Evolutionary conservation across 352 stramenopile genomes (phyloP).

Genomic region (Blastocystis sp.): DNA sequence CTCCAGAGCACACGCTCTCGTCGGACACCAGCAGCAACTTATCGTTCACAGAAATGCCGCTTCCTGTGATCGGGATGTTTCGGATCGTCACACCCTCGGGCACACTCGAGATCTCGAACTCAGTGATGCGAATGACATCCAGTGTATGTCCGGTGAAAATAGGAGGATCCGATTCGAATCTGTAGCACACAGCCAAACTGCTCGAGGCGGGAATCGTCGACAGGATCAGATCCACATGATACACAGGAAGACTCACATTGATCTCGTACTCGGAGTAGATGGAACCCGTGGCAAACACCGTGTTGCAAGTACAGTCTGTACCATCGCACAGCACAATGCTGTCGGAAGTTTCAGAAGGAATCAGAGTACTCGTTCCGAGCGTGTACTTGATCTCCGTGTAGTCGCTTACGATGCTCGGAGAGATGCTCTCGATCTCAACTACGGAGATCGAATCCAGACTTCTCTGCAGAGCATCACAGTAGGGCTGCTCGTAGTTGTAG

Average conservation of each 20-base stretch:
- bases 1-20: neutral
- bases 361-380: neutral
- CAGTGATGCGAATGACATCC: neutral
- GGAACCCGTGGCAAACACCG: neutral
- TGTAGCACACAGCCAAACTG: conserved; percentile 28
- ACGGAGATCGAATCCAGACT: neutral
- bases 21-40: conserved; percentile 10
- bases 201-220: neutral
- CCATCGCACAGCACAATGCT: neutral
- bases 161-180: neutral
- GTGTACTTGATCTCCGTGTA: neutral
- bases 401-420: conserved; percentile 17
- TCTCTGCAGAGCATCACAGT: neutral
- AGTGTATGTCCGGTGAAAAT: neutral
- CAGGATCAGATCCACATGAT: neutral
- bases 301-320: neutral
- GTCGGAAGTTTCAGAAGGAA: neutral
- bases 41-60: neutral
- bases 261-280: neutral
- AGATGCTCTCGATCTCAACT: neutral
- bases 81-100: conserved; percentile 21
- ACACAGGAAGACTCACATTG: neutral
- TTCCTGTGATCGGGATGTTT: neutral
- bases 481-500: conserved; percentile 3
- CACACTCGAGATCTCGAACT: conserved; percentile 25